phyloP scores from a whole-genome alignment of 1,284 basidiomycete genomes.

The Trichosporon sp. region DNA sequence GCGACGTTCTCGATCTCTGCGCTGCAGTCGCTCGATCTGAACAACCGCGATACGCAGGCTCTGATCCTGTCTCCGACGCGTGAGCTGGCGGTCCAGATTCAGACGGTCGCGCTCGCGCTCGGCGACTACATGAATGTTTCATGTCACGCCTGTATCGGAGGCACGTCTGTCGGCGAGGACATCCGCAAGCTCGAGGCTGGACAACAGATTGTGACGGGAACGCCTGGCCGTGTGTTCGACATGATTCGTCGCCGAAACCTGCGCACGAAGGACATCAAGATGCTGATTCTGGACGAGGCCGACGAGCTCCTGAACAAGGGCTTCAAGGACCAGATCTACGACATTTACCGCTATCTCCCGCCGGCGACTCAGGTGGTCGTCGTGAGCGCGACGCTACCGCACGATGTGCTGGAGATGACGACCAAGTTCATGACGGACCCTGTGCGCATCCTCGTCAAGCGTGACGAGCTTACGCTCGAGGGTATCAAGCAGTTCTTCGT shows the following conservation, averaged over 20 bases:
- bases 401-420: constrained; percentile 99
- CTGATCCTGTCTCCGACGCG: constrained; percentile 92
- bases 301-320: constrained; percentile 97
- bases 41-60: constrained; percentile 91
- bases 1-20: constrained; percentile 95
- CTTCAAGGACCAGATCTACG: constrained; percentile 99
- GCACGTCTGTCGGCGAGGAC: constrained; percentile 95
- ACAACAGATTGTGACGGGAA: constrained; percentile 95
- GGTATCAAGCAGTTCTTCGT: constrained; percentile 99
- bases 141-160: constrained; percentile 98
- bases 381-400: constrained; percentile 89
- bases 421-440: constrained; percentile 99
- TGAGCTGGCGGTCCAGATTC: constrained; percentile 94
- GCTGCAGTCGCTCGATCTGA: constrained; percentile 89
- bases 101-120: constrained; percentile 93
- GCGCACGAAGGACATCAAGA: constrained; percentile 97
- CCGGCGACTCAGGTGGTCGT: constrained; percentile 97
- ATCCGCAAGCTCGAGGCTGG: constrained; percentile 98
- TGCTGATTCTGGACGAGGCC: constrained; percentile 97
- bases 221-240: constrained; percentile 97
- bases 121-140: constrained; percentile 99
- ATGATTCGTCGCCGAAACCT: constrained; percentile 96
- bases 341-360: constrained; percentile 96
- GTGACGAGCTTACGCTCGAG: constrained; percentile 98
- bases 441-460: constrained; percentile 96